phyloP scores from a whole-genome alignment of 805 yeast genomes.

The Clavispora fructus region DNA sequence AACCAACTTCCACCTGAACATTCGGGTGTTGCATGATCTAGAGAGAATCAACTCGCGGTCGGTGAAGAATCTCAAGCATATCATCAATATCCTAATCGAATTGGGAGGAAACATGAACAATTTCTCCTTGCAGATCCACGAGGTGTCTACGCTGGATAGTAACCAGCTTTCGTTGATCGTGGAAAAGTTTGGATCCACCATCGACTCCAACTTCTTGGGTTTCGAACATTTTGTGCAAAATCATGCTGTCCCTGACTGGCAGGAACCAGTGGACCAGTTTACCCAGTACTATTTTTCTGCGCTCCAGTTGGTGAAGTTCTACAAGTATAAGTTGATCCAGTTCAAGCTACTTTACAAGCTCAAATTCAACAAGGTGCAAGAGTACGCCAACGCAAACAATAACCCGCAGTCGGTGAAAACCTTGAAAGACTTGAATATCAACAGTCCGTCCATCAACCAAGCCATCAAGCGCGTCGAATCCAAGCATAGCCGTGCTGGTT shows the following conservation, averaged over 20 bases:
- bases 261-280: constrained; percentile 47
- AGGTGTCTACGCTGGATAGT: constrained; percentile 16
- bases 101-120: constrained; percentile 55
- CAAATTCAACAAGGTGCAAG: constrained; percentile 34
- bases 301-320: constrained; percentile 42
- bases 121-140: constrained; percentile 43
- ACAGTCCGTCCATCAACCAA: constrained; percentile 34
- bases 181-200: constrained; percentile 49
- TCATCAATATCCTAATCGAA: constrained; percentile 40
- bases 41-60: constrained; percentile 35
- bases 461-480: constrained; percentile 31
- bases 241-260: constrained; percentile 37
- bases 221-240: constrained; percentile 40
- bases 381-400: constrained; percentile 25
- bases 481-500: constrained; percentile 14
- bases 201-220: constrained; percentile 47
- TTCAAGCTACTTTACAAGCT: constrained; percentile 36
- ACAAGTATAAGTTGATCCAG: constrained; percentile 50
- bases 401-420: constrained; percentile 17
- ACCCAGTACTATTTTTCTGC: constrained; percentile 40
- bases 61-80: constrained; percentile 33
- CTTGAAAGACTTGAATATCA: constrained; percentile 27
- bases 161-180: constrained; percentile 29
- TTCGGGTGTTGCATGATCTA: constrained; percentile 29
- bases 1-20: constrained; percentile 26